These are phyloP conservation scores for Ganoderma multipileum DNA, from an alignment of 1,284 basidiomycete species.

Conservation along the genomic window DNA sequence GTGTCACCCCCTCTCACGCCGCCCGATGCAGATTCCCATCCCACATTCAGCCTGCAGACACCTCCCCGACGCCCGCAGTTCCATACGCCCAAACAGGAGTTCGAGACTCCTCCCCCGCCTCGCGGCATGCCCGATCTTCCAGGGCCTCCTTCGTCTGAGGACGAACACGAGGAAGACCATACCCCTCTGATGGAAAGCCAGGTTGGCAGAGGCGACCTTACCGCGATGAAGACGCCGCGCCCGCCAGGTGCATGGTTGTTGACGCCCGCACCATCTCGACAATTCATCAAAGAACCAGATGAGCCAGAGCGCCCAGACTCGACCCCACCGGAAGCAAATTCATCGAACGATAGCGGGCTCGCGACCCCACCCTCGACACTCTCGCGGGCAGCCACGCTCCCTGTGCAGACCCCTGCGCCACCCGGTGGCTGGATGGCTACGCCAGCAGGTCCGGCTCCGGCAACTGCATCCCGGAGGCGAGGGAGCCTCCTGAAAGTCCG, in stretches of 20 bases:
- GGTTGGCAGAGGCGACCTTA: constrained; percentile 39
- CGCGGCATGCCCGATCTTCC: constrained; percentile 50
- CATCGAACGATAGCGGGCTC: constrained; percentile 26
- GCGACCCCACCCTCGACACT: constrained; percentile 33
- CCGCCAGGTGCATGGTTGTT: constrained; percentile 75
- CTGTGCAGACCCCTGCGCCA: constrained; percentile 65
- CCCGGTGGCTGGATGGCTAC: constrained; percentile 77
- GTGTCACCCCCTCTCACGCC: constrained; percentile 28
- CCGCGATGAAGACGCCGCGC: constrained; percentile 63
- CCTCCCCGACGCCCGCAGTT: constrained; percentile 57
- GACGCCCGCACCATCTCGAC: constrained; percentile 54
- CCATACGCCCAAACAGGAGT: constrained; percentile 51
- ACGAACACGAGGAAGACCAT: constrained; percentile 45
- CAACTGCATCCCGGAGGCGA: constrained; percentile 46
- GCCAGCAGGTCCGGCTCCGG: constrained; percentile 65
- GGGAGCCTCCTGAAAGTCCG: constrained; percentile 63
- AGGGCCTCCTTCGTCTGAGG: constrained; percentile 60
- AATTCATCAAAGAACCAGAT: constrained; percentile 25
- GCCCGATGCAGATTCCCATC: constrained; percentile 18
- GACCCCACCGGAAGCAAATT: constrained; percentile 31
- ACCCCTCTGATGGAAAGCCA: constrained; percentile 35
- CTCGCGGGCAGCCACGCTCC: constrained; percentile 44
- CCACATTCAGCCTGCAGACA: constrained; percentile 43
- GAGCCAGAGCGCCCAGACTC: constrained; percentile 24
- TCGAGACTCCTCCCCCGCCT: constrained; percentile 68